Conservation (phyloP, 805 yeast genomes). For the Maudiozyma serrabonitensis region DNA sequence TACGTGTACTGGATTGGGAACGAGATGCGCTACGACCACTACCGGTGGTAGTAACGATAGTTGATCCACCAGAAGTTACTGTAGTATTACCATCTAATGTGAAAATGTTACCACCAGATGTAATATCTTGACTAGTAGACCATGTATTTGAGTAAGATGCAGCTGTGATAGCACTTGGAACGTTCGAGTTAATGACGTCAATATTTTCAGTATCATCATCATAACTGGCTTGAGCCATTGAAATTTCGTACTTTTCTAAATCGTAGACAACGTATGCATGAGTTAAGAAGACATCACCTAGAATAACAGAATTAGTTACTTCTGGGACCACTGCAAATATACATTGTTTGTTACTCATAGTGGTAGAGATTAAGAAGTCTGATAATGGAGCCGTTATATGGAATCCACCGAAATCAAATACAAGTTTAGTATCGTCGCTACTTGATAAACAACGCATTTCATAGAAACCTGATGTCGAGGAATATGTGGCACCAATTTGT, state of each 20-base stretch:
- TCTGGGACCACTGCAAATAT: conserved; percentile 34
- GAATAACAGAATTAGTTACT: conserved; percentile 22
- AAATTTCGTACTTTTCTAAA: conserved; percentile 37
- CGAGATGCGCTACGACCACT: background rate
- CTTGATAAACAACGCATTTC: conserved; percentile 34
- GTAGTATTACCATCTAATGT: conserved; percentile 5
- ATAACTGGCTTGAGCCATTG: conserved; percentile 38
- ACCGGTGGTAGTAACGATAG: background rate
- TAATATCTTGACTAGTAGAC: conserved; percentile 17
- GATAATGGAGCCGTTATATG: conserved; percentile 42
- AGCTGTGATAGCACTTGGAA: conserved; percentile 45
- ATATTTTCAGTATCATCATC: conserved; percentile 27
- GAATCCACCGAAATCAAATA: conserved; percentile 54
- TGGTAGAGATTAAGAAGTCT: conserved; percentile 25
- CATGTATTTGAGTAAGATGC: conserved; percentile 38
- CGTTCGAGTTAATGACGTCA: conserved; percentile 33
- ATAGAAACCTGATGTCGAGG: conserved; percentile 36
- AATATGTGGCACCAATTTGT: conserved; percentile 37
- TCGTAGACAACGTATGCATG: conserved; percentile 52
- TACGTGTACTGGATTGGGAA: background rate
- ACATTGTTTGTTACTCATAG: conserved; percentile 25
- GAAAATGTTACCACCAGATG: conserved; percentile 23
- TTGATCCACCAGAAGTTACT: background rate
- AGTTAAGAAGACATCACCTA: conserved; percentile 53
- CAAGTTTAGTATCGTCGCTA: conserved; percentile 29